Percentiles rank a stretch among this genome's conserved stretches.
These are phyloP conservation scores for Sclerotinia glacialis DNA, from an alignment of 2,329 filamentous ascomycete genomes.

Conservation along the genomic window DNA sequence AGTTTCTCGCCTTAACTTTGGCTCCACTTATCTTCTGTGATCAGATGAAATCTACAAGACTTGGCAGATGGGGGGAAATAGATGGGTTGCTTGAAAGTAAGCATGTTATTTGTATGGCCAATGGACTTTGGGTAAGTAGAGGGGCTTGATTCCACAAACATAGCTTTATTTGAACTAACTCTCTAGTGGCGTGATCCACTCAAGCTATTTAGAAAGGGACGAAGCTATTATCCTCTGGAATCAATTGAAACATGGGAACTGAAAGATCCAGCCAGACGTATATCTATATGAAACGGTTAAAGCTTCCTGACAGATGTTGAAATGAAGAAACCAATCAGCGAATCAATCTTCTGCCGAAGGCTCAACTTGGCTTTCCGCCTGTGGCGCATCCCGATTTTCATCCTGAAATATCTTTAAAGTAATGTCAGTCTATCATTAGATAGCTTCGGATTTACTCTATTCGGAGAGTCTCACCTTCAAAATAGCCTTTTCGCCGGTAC, in stretches of 20 bases:
- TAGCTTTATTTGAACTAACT: not conserved
- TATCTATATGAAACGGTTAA: not conserved
- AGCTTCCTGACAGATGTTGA: not conserved
- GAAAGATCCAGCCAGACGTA: not conserved
- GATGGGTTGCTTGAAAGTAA: too few relatives aligned
- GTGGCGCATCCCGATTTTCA: not conserved
- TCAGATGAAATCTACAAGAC: too few relatives aligned
- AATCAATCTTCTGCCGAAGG: not conserved
- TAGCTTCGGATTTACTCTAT: not conserved
- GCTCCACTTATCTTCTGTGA: too few relatives aligned
- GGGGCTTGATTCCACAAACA: not conserved
- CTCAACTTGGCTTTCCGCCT: not conserved
- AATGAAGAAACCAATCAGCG: slow-evolving; percentile 4
- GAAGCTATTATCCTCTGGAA: not conserved
- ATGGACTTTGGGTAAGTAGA: too few relatives aligned
- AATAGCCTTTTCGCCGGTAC: not conserved
- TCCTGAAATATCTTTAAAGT: not conserved
- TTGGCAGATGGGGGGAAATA: too few relatives aligned
- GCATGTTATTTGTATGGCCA: too few relatives aligned
- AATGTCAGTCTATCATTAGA: not conserved
- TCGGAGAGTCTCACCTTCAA: not conserved
- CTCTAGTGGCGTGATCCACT: not conserved
- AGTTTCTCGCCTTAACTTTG: too few relatives aligned
- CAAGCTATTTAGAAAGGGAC: too few relatives aligned
- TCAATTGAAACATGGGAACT: too few relatives aligned